These are phyloP conservation scores for Xylariales sp. DNA, from an alignment of 2,329 filamentous ascomycete species.

Conservation along the genomic window DNA sequence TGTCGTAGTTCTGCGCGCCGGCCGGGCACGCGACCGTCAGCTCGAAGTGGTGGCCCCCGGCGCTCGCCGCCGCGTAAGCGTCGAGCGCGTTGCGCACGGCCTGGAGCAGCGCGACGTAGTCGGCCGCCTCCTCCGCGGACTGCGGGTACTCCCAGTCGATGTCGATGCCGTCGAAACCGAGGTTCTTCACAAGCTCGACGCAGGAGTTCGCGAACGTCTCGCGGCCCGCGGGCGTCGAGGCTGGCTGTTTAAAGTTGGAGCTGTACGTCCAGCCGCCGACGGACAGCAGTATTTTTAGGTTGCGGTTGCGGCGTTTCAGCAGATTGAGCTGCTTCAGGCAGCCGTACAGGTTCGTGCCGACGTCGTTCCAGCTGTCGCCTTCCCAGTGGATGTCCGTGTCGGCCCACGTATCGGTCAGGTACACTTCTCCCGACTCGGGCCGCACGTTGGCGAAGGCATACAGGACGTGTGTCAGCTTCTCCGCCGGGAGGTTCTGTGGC, in stretches of 20 bases:
- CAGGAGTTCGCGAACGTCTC: slow-evolving; percentile 77
- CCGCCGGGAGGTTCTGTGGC: slow-evolving; percentile 84
- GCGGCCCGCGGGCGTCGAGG: slow-evolving; percentile 76
- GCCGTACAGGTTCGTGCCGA: slow-evolving; percentile 85
- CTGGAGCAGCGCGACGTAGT: slow-evolving; percentile 70
- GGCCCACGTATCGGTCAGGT: slow-evolving; percentile 71
- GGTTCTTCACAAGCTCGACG: slow-evolving; percentile 79
- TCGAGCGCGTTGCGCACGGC: slow-evolving; percentile 69
- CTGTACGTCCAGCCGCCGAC: slow-evolving; percentile 96
- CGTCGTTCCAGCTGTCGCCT: slow-evolving; percentile 76
- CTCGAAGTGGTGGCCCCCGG: slow-evolving; percentile 61
- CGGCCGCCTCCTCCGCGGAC: slow-evolving; percentile 62
- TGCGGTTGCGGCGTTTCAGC: slow-evolving; percentile 82
- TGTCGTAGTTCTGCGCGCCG: slow-evolving; percentile 70
- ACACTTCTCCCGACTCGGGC: slow-evolving; percentile 83
- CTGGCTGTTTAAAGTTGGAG: slow-evolving; percentile 81
- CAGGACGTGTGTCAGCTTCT: slow-evolving; percentile 87
- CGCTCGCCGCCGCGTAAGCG: slow-evolving; percentile 56
- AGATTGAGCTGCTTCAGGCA: slow-evolving; percentile 90
- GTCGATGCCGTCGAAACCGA: slow-evolving; percentile 80
- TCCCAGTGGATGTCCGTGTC: slow-evolving; percentile 80
- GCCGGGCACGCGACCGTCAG: slow-evolving; percentile 74
- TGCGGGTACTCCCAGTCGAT: slow-evolving; percentile 78
- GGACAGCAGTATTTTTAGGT: slow-evolving; percentile 85
- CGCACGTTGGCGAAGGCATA: slow-evolving; percentile 92